Evolutionary conservation across 1,284 basidiomycete species (phyloP).

Genomic region (Macrocystidia cucumis): DNA sequence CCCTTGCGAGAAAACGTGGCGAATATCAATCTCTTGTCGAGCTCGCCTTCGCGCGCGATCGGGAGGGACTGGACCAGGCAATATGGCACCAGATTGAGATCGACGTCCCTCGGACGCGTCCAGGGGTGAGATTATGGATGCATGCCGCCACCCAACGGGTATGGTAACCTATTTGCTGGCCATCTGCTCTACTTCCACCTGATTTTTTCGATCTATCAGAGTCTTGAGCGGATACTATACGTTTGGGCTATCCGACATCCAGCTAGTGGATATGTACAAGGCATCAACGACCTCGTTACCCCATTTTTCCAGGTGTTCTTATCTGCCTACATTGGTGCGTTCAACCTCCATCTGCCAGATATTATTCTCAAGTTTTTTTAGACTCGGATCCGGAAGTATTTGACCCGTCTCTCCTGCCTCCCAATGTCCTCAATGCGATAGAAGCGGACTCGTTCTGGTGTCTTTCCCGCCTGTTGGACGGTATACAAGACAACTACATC

Average conservation of each 20-base stretch:
- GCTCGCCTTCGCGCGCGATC: slow-evolving; percentile 84
- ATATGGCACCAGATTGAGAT: slow-evolving; percentile 99
- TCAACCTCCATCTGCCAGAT: slow-evolving; percentile 4
- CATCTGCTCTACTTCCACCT: slow-evolving; percentile 12
- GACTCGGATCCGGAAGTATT: slow-evolving; percentile 86
- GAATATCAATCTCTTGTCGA: slow-evolving; percentile 90
- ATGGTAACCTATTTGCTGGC: slow-evolving; percentile 17
- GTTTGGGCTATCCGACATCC: slow-evolving; percentile 98
- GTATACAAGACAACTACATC: slow-evolving; percentile 97
- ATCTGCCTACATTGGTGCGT: slow-evolving; percentile 81
- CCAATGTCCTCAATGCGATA: slow-evolving; percentile 67
- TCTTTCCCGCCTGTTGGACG: slow-evolving; percentile 86
- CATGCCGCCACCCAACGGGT: slow-evolving; percentile 82
- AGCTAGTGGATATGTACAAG: slow-evolving; percentile 94
- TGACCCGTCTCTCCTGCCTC: slow-evolving; percentile 71
- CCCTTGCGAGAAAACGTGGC: slow-evolving; percentile 82
- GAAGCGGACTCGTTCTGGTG: slow-evolving; percentile 98
- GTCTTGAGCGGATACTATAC: slow-evolving; percentile 88
- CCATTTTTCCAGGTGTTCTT: slow-evolving; percentile 95
- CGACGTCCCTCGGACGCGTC: slow-evolving; percentile 89
- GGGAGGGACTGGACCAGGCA: slow-evolving; percentile 80
- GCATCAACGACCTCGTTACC: slow-evolving; percentile 94
- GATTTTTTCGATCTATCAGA: slow-evolving; percentile 34
- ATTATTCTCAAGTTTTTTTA: slow-evolving; percentile 18
- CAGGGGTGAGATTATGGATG: slow-evolving; percentile 90